Evolutionary conservation across 768 basidiomycete genomes (phyloP).

Genomic region (Basidioascus undulatus): DNA sequence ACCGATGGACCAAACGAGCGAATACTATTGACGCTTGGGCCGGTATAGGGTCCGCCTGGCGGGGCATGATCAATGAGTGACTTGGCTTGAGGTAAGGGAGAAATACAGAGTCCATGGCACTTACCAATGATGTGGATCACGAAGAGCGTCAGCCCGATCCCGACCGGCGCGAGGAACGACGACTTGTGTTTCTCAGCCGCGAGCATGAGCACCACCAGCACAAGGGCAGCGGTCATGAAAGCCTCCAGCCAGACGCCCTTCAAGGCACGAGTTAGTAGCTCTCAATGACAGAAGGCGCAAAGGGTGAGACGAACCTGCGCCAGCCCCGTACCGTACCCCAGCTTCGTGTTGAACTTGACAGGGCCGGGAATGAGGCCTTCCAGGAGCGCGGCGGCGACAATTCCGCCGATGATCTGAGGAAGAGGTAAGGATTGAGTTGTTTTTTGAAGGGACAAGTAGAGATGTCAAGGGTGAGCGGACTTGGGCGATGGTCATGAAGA

Average conservation of each 20-base stretch:
- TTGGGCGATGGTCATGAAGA: slow-evolving; percentile 8
- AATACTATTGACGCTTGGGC: slow-evolving; percentile 8
- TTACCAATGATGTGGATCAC: slow-evolving; percentile 7
- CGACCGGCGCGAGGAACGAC: slow-evolving; percentile 23
- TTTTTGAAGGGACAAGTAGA: neutral
- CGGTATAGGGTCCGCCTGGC: slow-evolving; percentile 1
- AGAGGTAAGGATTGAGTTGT: neutral
- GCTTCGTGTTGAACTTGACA: slow-evolving; percentile 3
- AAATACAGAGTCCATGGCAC: neutral
- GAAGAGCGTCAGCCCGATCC: slow-evolving; percentile 20
- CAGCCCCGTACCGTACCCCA: slow-evolving; percentile 2
- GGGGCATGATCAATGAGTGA: slow-evolving; percentile 6
- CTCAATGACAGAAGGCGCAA: too few species aligned
- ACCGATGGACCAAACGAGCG: slow-evolving; percentile 4
- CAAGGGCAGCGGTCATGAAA: slow-evolving; percentile 9
- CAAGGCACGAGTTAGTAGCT: too few species aligned
- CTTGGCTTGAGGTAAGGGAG: neutral
- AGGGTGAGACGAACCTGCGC: too few species aligned
- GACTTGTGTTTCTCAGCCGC: slow-evolving; percentile 18
- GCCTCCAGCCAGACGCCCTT: slow-evolving; percentile 11
- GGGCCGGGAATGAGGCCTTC: slow-evolving; percentile 6
- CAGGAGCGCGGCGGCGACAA: slow-evolving; percentile 6
- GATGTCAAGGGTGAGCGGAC: too few species aligned
- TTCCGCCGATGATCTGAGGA: slow-evolving; percentile 3
- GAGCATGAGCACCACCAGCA: slow-evolving; percentile 8